Percentiles rank a stretch among this genome's conserved stretches.
These are phyloP conservation scores for Climacium dendroides DNA, from an alignment of 225 moss, liverwort and hornwort genomes.

Conservation along the genomic window DNA sequence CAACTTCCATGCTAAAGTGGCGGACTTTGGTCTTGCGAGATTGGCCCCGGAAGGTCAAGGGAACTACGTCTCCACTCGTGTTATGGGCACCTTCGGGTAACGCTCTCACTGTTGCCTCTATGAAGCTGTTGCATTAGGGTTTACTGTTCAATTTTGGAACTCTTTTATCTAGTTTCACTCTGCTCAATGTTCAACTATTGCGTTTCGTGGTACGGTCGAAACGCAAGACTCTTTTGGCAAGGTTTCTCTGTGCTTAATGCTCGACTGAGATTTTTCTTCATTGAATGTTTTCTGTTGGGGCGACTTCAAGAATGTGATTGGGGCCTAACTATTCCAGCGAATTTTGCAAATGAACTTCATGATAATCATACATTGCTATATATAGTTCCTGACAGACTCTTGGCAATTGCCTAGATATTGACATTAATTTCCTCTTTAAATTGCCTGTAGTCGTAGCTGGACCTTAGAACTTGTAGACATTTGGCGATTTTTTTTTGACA, in stretches of 20 bases:
- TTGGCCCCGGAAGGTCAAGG: constrained; percentile 88
- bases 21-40: constrained; percentile 86
- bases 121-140: not conserved
- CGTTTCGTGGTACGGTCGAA: not conserved
- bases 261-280: not conserved
- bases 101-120: not conserved
- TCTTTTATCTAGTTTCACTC: not conserved
- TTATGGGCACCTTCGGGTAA: constrained; percentile 98
- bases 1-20: constrained; percentile 87
- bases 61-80: constrained; percentile 86
- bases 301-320: not conserved
- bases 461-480: not conserved
- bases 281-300: not conserved
- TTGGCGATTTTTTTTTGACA: not conserved
- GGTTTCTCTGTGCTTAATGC: not conserved
- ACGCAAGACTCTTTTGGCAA: not conserved
- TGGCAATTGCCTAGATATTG: not conserved
- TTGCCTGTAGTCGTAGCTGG: not conserved
- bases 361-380: too few relatives aligned
- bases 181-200: not conserved
- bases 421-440: not conserved
- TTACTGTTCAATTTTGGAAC: not conserved
- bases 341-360: not conserved
- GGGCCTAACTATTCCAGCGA: not conserved
- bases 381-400: not conserved